phyloP scores from a whole-genome alignment of 176 grass and related monocot species.

The Luzula sylvatica region DNA sequence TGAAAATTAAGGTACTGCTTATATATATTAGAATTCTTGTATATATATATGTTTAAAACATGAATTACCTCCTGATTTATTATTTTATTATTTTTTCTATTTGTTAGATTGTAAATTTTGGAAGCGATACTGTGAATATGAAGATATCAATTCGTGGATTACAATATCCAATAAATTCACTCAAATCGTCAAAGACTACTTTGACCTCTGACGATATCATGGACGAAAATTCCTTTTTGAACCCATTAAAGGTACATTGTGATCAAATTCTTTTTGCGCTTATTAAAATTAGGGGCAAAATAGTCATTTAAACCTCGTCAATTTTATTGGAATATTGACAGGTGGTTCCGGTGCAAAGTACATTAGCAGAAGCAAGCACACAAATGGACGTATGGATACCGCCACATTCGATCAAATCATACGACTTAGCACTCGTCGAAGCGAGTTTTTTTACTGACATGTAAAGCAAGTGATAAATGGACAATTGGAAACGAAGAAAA shows the following conservation, averaged over 20 bases:
- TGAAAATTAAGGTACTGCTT: constrained; percentile 68
- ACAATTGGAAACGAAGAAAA: no score
- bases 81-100: no score
- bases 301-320: neutral
- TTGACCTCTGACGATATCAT: constrained; percentile 52
- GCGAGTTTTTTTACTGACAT: constrained; percentile 17
- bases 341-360: constrained; percentile 36
- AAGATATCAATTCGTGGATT: constrained; percentile 55
- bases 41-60: no score
- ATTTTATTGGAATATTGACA: constrained; percentile 25
- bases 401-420: constrained; percentile 47
- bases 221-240: constrained; percentile 63
- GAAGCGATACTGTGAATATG: constrained; percentile 39
- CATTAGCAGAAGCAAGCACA: constrained; percentile 29
- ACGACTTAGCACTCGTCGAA: constrained; percentile 46
- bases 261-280: no score
- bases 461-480: no score
- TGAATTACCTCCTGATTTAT: no score
- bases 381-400: constrained; percentile 42
- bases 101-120: constrained; percentile 87
- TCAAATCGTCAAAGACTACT: constrained; percentile 35
- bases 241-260: constrained; percentile 53
- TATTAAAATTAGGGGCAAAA: no score
- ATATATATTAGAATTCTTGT: no score
- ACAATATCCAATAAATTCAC: constrained; percentile 16